Evolutionary conservation across 2,329 filamentous ascomycete genomes (phyloP).

Genomic region (Lachnellula subtilissima): DNA sequence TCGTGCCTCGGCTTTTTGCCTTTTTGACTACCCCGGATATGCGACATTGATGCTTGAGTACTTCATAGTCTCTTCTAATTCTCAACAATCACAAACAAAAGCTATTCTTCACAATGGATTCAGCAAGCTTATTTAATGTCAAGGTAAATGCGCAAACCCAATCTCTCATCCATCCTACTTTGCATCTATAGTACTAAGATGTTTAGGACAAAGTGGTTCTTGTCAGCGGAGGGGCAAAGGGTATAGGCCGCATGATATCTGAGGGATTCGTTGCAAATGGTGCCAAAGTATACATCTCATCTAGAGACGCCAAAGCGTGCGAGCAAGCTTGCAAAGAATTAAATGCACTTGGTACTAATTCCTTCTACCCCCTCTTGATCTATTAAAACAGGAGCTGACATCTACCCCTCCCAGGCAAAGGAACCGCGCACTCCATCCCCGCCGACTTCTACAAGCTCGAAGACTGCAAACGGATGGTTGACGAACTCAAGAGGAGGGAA

Average conservation of each 20-base stretch:
- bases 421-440: constrained; percentile 53
- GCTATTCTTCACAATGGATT: constrained; percentile 43
- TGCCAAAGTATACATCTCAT: constrained; percentile 66
- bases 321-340: constrained; percentile 54
- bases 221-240: constrained; percentile 55
- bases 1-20: constrained; percentile 8
- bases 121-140: constrained; percentile 51
- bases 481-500: constrained; percentile 50
- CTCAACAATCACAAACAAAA: neutral
- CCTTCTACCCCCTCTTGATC: neutral
- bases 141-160: constrained; percentile 40
- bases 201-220: constrained; percentile 50
- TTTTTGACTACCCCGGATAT: constrained; percentile 5
- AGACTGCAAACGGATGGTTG: constrained; percentile 52
- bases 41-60: neutral
- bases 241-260: constrained; percentile 64
- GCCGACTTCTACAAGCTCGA: constrained; percentile 61
- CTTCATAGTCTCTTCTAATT: neutral
- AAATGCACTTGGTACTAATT: constrained; percentile 43
- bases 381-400: neutral
- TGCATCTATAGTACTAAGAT: neutral
- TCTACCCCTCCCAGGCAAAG: constrained; percentile 33
- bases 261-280: constrained; percentile 61
- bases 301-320: constrained; percentile 57
- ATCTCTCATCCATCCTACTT: neutral